Evolutionary conservation across 495 filamentous ascomycete species (phyloP), one percentile per base, ranked within the genome.

Genomic region (Hypomontagnella monticulosa): DNA sequence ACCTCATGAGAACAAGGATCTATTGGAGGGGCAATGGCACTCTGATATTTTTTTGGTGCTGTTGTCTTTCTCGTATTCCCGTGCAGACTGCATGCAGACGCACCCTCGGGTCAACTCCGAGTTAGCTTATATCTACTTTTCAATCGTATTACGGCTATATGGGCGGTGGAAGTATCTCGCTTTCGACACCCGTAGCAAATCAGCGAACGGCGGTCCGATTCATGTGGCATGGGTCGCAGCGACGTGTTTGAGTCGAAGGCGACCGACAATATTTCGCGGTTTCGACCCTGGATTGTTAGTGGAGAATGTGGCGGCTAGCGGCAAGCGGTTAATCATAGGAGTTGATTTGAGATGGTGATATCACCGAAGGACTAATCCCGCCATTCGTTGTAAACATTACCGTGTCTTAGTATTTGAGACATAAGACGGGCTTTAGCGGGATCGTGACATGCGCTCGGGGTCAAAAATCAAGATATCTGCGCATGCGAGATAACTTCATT

Each of bases 41-140:
- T 44, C 23, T 20, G n/a, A 14, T 16, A 6, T 36, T 4, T 36
- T 16, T 56, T 32, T 19, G 37, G 16, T 32, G 20, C 34, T 67
- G 65, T 42, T 19, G 40, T 18, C 30, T 59, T 68, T 60, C 65
- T 68, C 65, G 65, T 68, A 68, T 63, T 68, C 54, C 41, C 19
- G 15, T 48, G 49, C 59, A 63, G 53, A 38, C 58, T 59, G 65
- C 65, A 63, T 63, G 32, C 43, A 53, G 36, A 56, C 64, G 27
- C 14, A 27, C 20, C 18, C 44, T 62, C 52, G 53, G 52, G 4
- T 57, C n/a, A 30, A 51, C 46, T 38, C 46, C 58, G 58, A 41
- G 16, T 33, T 54, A 18, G 58, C 48, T 30, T 19, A 18, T 19
- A 6, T 27, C 30, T 53, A 54, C 12, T 3, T 46, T 34, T 38